Evolutionary conservation across 2,329 filamentous ascomycete genomes (phyloP), one percentile per base, ranked within the genome.

Genomic region (Cladosporium sphaerospermum): DNA sequence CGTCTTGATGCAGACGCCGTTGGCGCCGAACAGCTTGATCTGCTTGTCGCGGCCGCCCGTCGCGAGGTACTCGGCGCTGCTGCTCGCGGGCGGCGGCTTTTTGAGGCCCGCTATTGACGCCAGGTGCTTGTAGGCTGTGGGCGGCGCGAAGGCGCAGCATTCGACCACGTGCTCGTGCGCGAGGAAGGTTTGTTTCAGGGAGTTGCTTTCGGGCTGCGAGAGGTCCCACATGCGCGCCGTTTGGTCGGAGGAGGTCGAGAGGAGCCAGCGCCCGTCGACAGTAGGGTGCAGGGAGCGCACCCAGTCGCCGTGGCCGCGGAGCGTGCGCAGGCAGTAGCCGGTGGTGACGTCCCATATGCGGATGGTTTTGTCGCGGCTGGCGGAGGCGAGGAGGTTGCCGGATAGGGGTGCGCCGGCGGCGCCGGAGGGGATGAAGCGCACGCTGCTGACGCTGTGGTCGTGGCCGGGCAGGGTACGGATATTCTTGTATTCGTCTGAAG

Each of bases 321-420:
- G 78, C n/a, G 91, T 96, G 69, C 89, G 90, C 41, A 96, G 79
- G 65, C 90, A 96, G 68, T 91, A 96, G 5, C 92, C 91, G 0
- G 90, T 96, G 28, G 87, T 90, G 23, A 92, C 87, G 65, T 96
- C 90, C 91, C 92, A 96, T 69, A 96, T 86, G 54, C 86, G 81
- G 49, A 97, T 75, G 2, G 88, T 88, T 68, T 86, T 86, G 69
- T 96, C 91, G 67, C 91, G 79, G 61, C 87, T 92, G 6, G 90
- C 90, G 55, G 86, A 91, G 9, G 93, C 89, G 1, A 96, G 78
- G 13, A 95, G 78, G 63, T 96, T 95, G 31, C 88, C 86, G 1
- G 86, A 88, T n/a, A 84, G 78, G 2, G 86, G 86, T 2, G 84
- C 83, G 40, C 87, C 89, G 1, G 86, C 86, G 14, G 86, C 86